Percentiles rank a stretch among this genome's conserved stretches.
Conservation (phyloP, 164 flowering plant species). For the Warburgia ugandensis region DNA sequence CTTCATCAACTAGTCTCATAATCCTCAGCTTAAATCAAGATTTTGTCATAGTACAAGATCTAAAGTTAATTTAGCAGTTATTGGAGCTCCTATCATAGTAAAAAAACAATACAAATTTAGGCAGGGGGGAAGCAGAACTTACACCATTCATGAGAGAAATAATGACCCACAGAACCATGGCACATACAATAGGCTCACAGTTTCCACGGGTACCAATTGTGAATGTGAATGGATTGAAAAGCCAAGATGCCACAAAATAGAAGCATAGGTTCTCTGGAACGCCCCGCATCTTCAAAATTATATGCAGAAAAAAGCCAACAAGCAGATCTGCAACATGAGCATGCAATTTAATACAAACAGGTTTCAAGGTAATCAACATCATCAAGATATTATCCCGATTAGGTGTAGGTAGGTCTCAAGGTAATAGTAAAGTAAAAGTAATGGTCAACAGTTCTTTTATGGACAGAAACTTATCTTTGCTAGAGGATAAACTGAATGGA, state of each 20-base stretch:
- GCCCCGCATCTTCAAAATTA: constrained; percentile 59
- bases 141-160: constrained; percentile 81
- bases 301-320: constrained; percentile 56
- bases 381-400: neutral
- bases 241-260: constrained; percentile 68
- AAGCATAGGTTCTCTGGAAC: constrained; percentile 64
- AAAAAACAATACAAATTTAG: neutral
- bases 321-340: constrained; percentile 53
- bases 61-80: neutral
- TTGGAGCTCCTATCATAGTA: too few relatives aligned
- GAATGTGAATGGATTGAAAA: constrained; percentile 93
- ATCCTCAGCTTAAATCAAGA: too few relatives aligned
- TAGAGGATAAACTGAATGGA: neutral
- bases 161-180: constrained; percentile 76
- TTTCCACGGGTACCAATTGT: constrained; percentile 97
- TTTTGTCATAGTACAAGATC: neutral
- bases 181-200: constrained; percentile 93
- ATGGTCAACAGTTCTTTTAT: neutral
- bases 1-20: too few relatives aligned
- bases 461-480: neutral
- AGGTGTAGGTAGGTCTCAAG: neutral
- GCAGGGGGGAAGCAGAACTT: constrained; percentile 17
- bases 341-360: neutral
- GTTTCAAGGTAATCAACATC: neutral
- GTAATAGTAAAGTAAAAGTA: neutral